phyloP scores from a whole-genome alignment of 2,329 filamentous ascomycete genomes.

The Scopulariopsis brevicaulis region DNA sequence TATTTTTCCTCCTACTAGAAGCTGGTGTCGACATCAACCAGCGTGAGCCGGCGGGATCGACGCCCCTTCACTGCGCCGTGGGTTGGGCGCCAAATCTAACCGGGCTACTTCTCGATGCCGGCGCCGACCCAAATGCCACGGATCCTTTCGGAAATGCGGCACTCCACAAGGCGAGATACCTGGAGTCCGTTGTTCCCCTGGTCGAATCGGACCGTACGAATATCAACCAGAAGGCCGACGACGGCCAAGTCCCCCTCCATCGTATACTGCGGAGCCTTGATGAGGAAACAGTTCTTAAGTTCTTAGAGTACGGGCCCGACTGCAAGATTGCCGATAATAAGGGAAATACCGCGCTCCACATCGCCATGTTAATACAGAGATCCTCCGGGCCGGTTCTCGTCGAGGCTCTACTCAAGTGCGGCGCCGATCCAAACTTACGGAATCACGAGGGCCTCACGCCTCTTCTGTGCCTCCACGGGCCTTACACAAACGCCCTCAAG shows the following conservation, averaged over 20 bases:
- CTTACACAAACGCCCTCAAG: background rate
- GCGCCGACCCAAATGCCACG: constrained; percentile 11
- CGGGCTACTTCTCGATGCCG: constrained; percentile 11
- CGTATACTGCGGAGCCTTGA: background rate
- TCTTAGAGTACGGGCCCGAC: constrained; percentile 10
- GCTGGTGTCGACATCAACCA: constrained; percentile 13
- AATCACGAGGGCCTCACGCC: constrained; percentile 10
- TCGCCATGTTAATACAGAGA: background rate
- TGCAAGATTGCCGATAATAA: constrained; percentile 8
- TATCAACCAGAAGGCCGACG: constrained; percentile 10
- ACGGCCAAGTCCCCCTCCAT: constrained; percentile 14
- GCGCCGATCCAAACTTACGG: constrained; percentile 11
- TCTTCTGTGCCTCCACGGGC: too few species aligned
- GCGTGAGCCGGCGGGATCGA: constrained; percentile 6
- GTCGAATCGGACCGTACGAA: constrained; percentile 12
- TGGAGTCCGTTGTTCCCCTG: constrained; percentile 11
- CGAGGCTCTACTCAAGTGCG: constrained; percentile 8
- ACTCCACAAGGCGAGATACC: constrained; percentile 6
- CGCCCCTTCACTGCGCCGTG: constrained; percentile 10
- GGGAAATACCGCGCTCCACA: constrained; percentile 12
- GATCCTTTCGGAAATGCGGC: constrained; percentile 8
- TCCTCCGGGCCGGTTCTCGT: background rate
- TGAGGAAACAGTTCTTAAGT: background rate
- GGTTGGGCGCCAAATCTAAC: constrained; percentile 1
- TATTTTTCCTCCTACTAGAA: constrained; percentile 10